Evolutionary conservation across 495 filamentous ascomycete species (phyloP).

Genomic region (Tricharina praecox): DNA sequence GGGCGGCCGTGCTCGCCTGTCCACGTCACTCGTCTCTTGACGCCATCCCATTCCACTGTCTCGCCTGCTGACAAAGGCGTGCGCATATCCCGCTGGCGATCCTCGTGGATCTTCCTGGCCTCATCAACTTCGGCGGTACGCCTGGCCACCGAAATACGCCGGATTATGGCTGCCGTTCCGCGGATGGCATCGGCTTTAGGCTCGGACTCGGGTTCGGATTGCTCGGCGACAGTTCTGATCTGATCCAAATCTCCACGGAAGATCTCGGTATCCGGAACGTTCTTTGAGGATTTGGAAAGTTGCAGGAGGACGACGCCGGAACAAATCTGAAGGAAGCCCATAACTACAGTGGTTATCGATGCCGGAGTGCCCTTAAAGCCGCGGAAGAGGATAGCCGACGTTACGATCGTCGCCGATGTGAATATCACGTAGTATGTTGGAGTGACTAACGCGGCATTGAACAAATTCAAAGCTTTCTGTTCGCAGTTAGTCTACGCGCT

Average conservation of each 20-base stretch:
- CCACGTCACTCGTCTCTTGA: slow-evolving; percentile 63
- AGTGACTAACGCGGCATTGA: slow-evolving; percentile 92
- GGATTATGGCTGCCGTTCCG: slow-evolving; percentile 75
- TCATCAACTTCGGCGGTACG: slow-evolving; percentile 70
- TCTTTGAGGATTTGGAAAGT: slow-evolving; percentile 93
- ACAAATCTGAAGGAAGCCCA: slow-evolving; percentile 91
- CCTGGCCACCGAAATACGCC: slow-evolving; percentile 59
- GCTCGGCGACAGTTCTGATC: slow-evolving; percentile 81
- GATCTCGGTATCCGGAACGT: slow-evolving; percentile 84
- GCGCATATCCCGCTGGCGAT: slow-evolving; percentile 52
- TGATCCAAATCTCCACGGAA: slow-evolving; percentile 90
- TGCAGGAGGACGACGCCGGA: slow-evolving; percentile 90
- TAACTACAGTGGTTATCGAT: slow-evolving; percentile 72
- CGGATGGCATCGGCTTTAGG: slow-evolving; percentile 94
- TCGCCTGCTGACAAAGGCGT: slow-evolving; percentile 58
- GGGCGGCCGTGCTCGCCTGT: slow-evolving; percentile 11
- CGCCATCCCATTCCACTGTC: slow-evolving; percentile 80
- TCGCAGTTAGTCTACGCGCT: no score
- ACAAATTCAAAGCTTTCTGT: slow-evolving; percentile 96
- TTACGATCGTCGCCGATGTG: slow-evolving; percentile 84
- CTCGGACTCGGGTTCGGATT: slow-evolving; percentile 85
- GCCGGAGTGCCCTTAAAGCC: slow-evolving; percentile 78
- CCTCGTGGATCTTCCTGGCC: slow-evolving; percentile 58
- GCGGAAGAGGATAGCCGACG: slow-evolving; percentile 78
- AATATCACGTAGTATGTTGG: slow-evolving; percentile 98